phyloP scores from a whole-genome alignment of 2,329 filamentous ascomycete species.

The Sporothrix variecibatus region DNA sequence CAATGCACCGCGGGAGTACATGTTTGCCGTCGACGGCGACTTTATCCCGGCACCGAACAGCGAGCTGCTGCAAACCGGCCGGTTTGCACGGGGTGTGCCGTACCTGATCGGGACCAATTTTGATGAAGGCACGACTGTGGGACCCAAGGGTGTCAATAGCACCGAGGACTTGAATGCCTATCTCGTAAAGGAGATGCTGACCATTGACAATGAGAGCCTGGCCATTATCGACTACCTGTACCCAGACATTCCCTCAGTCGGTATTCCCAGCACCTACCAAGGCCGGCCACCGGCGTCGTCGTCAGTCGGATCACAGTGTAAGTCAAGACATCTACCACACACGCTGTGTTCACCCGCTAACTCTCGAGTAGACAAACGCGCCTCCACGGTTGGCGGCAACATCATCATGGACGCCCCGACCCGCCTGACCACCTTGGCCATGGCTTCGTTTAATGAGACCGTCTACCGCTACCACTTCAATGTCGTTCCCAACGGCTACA shows the following conservation, averaged over 20 bases:
- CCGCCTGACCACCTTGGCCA: conserved; percentile 48
- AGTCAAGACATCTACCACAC: neutral
- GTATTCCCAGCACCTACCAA: conserved; percentile 86
- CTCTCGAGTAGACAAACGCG: conserved; percentile 33
- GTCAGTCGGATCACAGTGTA: neutral
- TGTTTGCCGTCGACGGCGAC: conserved; percentile 41
- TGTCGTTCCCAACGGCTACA: conserved; percentile 46
- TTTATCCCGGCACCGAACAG: conserved; percentile 37
- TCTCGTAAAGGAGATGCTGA: neutral
- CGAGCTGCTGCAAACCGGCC: conserved; percentile 10
- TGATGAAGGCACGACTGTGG: conserved; percentile 40
- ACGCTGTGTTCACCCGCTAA: neutral
- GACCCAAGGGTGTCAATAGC: neutral
- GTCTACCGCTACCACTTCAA: conserved; percentile 55
- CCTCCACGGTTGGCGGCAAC: conserved; percentile 49
- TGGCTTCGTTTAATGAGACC: conserved; percentile 37
- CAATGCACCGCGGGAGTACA: conserved; percentile 23
- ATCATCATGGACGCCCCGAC: conserved; percentile 52
- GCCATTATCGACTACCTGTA: neutral
- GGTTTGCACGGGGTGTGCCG: conserved; percentile 17
- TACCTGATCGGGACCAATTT: conserved; percentile 23
- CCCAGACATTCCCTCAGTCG: conserved; percentile 70
- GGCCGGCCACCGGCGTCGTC: conserved; percentile 52
- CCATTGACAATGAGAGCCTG: neutral
- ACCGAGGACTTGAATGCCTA: neutral